Evolutionary conservation across 2,329 filamentous ascomycete species (phyloP).

Genomic region (Raffaelea arxii): DNA sequence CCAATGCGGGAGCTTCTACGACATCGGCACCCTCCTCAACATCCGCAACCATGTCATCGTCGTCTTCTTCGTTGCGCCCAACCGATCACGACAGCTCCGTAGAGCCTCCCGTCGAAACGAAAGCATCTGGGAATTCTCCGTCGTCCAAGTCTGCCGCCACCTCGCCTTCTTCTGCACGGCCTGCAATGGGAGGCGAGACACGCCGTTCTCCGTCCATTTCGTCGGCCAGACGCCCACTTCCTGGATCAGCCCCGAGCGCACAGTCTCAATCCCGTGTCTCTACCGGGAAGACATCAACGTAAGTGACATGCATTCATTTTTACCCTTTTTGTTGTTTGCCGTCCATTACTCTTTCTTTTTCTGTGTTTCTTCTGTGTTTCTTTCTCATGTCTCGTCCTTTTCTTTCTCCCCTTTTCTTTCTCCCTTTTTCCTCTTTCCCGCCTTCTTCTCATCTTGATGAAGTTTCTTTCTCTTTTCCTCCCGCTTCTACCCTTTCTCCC

Average conservation of each 20-base stretch:
- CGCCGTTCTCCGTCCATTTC: not conserved
- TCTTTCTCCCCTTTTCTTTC: not conserved
- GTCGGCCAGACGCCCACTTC: conserved; percentile 2
- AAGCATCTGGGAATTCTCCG: no score
- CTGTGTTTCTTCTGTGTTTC: not conserved
- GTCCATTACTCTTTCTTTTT: not conserved
- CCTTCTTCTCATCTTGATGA: not conserved
- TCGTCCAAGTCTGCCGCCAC: not conserved
- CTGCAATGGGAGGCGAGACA: not conserved
- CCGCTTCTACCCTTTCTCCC: not conserved
- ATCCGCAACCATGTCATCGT: not conserved
- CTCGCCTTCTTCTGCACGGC: not conserved
- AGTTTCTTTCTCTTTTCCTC: not conserved
- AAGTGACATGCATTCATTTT: not conserved
- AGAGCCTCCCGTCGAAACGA: not conserved
- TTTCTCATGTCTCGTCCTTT: not conserved
- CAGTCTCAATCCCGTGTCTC: not conserved
- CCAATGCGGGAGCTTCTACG: no score
- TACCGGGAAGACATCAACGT: not conserved
- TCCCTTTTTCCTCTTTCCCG: not conserved
- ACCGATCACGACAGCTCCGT: no score
- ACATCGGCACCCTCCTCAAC: not conserved
- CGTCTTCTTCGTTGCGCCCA: not conserved
- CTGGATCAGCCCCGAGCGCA: conserved; percentile 4
- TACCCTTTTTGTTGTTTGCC: not conserved